Base-by-base conservation (phyloP, 768 basidiomycete genomes). In the Boletus edulis region DNA sequence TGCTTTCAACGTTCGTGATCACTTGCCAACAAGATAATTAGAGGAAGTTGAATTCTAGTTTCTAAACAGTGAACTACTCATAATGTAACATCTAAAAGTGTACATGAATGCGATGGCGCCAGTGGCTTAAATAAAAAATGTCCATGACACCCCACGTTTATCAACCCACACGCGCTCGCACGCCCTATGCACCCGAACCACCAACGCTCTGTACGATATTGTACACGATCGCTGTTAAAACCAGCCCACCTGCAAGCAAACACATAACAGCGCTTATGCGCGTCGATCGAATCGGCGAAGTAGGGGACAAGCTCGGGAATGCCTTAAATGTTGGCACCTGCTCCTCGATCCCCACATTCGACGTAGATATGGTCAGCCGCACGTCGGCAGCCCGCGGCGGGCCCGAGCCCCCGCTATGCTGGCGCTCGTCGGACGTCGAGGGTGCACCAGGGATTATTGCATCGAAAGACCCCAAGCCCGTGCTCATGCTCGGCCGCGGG, bases 151-250 rank as follows among this genome's bases (percentile, higher is more conserved):
- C 34, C 27, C 1, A 27, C 27, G 27, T 7, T 8, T 27, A 27
- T 27, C 27, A 27, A 27, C 8, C 1, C 4, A 13, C 34, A 12
- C 34, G 34, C 1, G 3, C 13, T 35, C 4, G 34, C 34, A 12
- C 34, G 34, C 1, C 12, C 13, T 35, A 35, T 12, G 34, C 27
- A n/a, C 18, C 22, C 37, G 24, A 43, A 15, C 24, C 14, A 46
- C 17, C 0, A 7, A 15, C 62, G 7, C 22, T 29, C 43, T 46
- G 8, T 17, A 61, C 62, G 15, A 63, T 60, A 13, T 46, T 35
- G 34, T 63, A 63, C 11, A 61, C 51, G 22, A 64, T 38, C 40
- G 62, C 62, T 0, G 61, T 60, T 51, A 63, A 13, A 6, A 63
- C 62, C 18, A 63, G 48, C 13, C 37, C 45, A 22, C 48, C 13